Evolutionary conservation across 2,329 filamentous ascomycete genomes (phyloP).

Genomic region (Pseudogymnoascus sp.): DNA sequence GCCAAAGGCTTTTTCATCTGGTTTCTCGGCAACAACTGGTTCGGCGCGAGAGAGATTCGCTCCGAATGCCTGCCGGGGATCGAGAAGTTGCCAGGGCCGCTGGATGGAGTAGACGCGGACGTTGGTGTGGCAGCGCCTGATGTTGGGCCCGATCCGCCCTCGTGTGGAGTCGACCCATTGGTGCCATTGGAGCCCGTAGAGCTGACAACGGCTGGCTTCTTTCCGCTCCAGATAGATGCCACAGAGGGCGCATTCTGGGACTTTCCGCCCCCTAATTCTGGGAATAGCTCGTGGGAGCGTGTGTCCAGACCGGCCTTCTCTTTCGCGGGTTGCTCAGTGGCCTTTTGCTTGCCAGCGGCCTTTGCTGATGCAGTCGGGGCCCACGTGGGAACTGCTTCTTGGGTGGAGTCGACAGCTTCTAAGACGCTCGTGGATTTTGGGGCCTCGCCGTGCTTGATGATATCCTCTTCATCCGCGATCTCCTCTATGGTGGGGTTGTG

Average conservation of each 20-base stretch:
- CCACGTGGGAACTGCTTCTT: conserved; percentile 41
- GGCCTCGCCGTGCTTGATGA: conserved; percentile 50
- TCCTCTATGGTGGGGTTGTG: conserved; percentile 70
- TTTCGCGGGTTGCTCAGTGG: conserved; percentile 37
- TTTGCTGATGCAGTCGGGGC: conserved; percentile 50
- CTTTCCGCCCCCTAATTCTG: conserved; percentile 70
- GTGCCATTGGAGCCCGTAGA: conserved; percentile 42
- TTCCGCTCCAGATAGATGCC: conserved; percentile 71
- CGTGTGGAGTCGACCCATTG: conserved; percentile 47
- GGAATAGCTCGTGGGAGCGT: conserved; percentile 85
- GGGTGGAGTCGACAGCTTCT: conserved; percentile 26
- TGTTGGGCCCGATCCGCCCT: conserved; percentile 49
- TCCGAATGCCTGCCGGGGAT: conserved; percentile 81
- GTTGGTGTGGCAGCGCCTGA: conserved; percentile 49
- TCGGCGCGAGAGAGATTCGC: conserved; percentile 63
- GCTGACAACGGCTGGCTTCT: conserved; percentile 49
- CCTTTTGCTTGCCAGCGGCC: conserved; percentile 62
- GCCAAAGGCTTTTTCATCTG: conserved; percentile 79
- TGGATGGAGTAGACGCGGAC: conserved; percentile 26
- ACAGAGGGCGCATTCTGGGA: conserved; percentile 53
- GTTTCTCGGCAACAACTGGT: conserved; percentile 66
- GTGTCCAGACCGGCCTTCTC: conserved; percentile 58
- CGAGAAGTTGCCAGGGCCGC: conserved; percentile 51
- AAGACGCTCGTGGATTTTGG: conserved; percentile 35
- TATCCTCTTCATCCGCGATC: conserved; percentile 73